phyloP scores from a whole-genome alignment of 2,329 filamentous ascomycete species.

The Trichoderma sp. region DNA sequence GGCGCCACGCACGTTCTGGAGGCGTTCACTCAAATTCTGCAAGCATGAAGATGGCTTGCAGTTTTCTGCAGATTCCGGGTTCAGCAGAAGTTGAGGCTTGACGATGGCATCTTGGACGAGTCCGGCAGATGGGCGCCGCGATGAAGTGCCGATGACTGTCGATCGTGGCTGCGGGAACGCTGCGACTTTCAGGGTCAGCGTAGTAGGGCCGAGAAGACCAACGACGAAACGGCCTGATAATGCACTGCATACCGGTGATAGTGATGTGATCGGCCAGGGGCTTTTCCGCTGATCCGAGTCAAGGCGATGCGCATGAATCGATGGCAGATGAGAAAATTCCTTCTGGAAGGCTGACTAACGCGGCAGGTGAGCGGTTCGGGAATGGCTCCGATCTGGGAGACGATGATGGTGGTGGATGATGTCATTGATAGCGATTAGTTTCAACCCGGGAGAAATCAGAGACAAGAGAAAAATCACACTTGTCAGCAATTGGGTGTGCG shows the following conservation, averaged over 20 bases:
- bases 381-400: neutral
- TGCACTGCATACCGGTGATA: too few species aligned
- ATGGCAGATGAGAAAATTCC: neutral
- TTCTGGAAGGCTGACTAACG: neutral
- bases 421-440: constrained; percentile 10
- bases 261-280: too few species aligned
- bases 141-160: neutral
- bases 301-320: neutral
- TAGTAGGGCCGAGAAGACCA: neutral
- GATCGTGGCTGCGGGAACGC: neutral
- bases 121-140: neutral
- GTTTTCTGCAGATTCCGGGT: neutral
- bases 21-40: neutral
- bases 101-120: neutral
- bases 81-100: neutral
- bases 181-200: neutral
- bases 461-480: too few species aligned
- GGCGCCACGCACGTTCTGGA: neutral
- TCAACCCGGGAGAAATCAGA: neutral
- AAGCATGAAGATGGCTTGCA: neutral
- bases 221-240: too few species aligned
- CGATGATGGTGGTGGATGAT: neutral
- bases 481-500: neutral
- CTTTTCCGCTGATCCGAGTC: too few species aligned
- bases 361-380: neutral